Evolutionary conservation across 1,284 basidiomycete species (phyloP).

Genomic region (Peniophora sp.): DNA sequence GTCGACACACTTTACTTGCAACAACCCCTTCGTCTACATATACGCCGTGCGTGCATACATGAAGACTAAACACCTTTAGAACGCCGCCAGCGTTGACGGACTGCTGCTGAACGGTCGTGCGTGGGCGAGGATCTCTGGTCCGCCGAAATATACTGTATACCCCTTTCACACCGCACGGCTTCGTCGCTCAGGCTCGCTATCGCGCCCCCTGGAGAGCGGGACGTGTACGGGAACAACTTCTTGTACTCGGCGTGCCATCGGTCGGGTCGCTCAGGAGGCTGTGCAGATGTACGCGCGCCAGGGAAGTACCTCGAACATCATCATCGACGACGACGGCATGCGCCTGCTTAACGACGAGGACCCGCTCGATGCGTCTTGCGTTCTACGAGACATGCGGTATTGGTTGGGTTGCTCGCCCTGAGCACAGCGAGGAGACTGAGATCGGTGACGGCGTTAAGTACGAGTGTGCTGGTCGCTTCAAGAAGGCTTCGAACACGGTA

Average conservation of each 20-base stretch:
- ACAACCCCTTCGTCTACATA: too few species aligned
- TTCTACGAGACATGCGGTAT: constrained; percentile 80
- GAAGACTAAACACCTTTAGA: too few species aligned
- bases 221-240: too few species aligned
- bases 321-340: constrained; percentile 46
- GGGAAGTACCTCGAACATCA: constrained; percentile 44
- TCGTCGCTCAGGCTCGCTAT: too few species aligned
- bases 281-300: constrained; percentile 41
- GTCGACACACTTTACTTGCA: too few species aligned
- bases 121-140: too few species aligned
- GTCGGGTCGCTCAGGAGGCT: constrained; percentile 38
- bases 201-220: too few species aligned
- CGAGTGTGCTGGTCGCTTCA: constrained; percentile 81
- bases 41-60: too few species aligned
- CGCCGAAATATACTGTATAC: too few species aligned
- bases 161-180: too few species aligned
- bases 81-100: too few species aligned
- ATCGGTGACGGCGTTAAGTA: constrained; percentile 43
- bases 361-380: constrained; percentile 52
- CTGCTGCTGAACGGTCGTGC: too few species aligned
- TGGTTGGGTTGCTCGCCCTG: constrained; percentile 78
- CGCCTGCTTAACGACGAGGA: constrained; percentile 50
- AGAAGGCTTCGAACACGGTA: constrained; percentile 81
- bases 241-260: constrained; percentile 30
- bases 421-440: constrained; percentile 40